A percentile compares a stretch with the other conserved stretches of the same genome.
Evolutionary conservation across 2,329 filamentous ascomycete species (phyloP).

Genomic region (Beauveria asiatica): DNA sequence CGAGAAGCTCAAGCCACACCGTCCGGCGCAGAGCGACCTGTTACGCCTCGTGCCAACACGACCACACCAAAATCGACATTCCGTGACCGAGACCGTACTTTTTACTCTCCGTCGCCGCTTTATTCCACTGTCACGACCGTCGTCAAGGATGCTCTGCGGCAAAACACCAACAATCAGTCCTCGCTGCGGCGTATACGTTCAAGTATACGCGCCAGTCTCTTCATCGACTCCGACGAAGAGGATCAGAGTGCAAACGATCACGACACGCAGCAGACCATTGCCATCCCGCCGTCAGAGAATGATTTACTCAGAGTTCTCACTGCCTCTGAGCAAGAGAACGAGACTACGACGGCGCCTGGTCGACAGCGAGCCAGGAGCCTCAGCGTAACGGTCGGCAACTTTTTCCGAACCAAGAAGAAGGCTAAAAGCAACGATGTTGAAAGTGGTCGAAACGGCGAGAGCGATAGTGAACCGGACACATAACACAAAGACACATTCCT

Average conservation of each 20-base stretch:
- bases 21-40: constrained; percentile 17
- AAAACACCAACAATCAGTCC: constrained; percentile 34
- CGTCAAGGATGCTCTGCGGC: constrained; percentile 45
- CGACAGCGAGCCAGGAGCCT: constrained; percentile 30
- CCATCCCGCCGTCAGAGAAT: constrained; percentile 20
- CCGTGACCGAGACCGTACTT: constrained; percentile 31
- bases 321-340: constrained; percentile 13
- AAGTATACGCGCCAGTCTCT: constrained; percentile 45
- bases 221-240: constrained; percentile 37
- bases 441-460: background rate
- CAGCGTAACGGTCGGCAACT: constrained; percentile 32
- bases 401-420: constrained; percentile 28
- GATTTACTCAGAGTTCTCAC: constrained; percentile 17
- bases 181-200: constrained; percentile 40
- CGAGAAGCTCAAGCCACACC: background rate
- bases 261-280: constrained; percentile 14
- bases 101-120: constrained; percentile 52
- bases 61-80: constrained; percentile 22
- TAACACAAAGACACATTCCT: background rate
- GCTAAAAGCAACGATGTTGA: background rate
- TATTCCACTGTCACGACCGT: constrained; percentile 51
- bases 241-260: constrained; percentile 20
- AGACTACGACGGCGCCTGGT: constrained; percentile 14
- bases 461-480: background rate
- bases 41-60: constrained; percentile 21